Evolutionary conservation across 768 basidiomycete genomes (phyloP).

Genomic region (Terana coerulea): DNA sequence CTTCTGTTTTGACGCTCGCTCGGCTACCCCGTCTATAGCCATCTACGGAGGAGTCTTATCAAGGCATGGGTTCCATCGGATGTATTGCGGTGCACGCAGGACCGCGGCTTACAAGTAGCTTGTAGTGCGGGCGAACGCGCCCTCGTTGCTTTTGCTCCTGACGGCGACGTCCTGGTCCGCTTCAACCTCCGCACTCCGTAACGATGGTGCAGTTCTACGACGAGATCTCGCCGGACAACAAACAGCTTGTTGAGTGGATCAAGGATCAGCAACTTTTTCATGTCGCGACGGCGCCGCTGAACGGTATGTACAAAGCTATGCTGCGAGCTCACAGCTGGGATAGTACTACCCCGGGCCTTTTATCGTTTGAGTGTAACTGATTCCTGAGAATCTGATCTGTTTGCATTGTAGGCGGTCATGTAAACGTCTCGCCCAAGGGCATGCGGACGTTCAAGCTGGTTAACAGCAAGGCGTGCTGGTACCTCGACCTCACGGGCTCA

Average conservation of each 20-base stretch:
- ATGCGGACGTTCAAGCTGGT: constrained; percentile 56
- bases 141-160: too few species aligned
- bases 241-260: constrained; percentile 48
- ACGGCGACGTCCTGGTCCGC: too few species aligned
- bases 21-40: too few species aligned
- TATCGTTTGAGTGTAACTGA: not conserved
- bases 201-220: constrained; percentile 57
- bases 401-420: constrained; percentile 37
- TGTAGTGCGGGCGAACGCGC: too few species aligned
- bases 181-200: too few species aligned
- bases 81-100: not conserved
- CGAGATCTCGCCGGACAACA: constrained; percentile 45
- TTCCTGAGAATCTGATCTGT: not conserved
- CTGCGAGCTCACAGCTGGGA: not conserved
- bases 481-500: constrained; percentile 70
- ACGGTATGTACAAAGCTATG: constrained; percentile 23
- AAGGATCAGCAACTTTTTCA: constrained; percentile 63
- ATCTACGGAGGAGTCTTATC: too few species aligned
- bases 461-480: constrained; percentile 56
- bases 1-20: too few species aligned
- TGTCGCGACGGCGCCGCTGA: constrained; percentile 65
- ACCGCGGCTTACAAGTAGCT: too few species aligned
- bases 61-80: too few species aligned
- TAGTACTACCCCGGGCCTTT: not conserved
- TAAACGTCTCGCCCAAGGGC: constrained; percentile 70